A percentile compares a stretch with the other conserved stretches of the same genome.
These are phyloP conservation scores for Fusarium sublunatum DNA, from an alignment of 2,329 filamentous ascomycete species.

Conservation along the genomic window DNA sequence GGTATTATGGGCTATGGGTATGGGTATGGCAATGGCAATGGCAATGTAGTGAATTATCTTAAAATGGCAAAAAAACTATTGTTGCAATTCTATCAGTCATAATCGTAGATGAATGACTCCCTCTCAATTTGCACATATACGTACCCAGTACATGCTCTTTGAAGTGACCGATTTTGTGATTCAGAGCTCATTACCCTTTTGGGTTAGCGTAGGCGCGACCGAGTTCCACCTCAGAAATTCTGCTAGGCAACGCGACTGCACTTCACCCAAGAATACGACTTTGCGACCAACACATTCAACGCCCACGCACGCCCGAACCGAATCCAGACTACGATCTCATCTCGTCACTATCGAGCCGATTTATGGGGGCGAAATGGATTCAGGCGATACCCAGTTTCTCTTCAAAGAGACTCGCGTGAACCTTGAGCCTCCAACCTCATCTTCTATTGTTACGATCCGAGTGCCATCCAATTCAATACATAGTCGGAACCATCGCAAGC, in stretches of 20 bases:
- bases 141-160: background rate
- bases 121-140: background rate
- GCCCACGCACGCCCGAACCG: constrained; percentile 16
- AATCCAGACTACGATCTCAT: constrained; percentile 11
- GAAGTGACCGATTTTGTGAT: background rate
- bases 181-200: constrained; percentile 52
- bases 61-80: background rate
- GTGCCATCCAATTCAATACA: constrained; percentile 67
- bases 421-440: constrained; percentile 76
- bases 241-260: constrained; percentile 48
- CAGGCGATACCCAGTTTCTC: constrained; percentile 70
- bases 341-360: constrained; percentile 40
- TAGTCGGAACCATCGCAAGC: constrained; percentile 57
- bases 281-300: constrained; percentile 44
- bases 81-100: background rate
- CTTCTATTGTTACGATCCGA: constrained; percentile 76
- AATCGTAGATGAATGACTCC: background rate
- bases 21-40: background rate
- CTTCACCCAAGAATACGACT: constrained; percentile 37
- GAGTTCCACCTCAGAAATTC: constrained; percentile 49
- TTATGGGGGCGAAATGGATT: constrained; percentile 77
- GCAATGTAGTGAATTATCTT: background rate
- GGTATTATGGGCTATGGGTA: constrained; percentile 1
- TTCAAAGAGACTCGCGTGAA: constrained; percentile 91
- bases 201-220: constrained; percentile 51